Evolutionary conservation across 2,329 filamentous ascomycete species (phyloP), one percentile per base, ranked within the genome.

Genomic region (Calonectria leucothoes): DNA sequence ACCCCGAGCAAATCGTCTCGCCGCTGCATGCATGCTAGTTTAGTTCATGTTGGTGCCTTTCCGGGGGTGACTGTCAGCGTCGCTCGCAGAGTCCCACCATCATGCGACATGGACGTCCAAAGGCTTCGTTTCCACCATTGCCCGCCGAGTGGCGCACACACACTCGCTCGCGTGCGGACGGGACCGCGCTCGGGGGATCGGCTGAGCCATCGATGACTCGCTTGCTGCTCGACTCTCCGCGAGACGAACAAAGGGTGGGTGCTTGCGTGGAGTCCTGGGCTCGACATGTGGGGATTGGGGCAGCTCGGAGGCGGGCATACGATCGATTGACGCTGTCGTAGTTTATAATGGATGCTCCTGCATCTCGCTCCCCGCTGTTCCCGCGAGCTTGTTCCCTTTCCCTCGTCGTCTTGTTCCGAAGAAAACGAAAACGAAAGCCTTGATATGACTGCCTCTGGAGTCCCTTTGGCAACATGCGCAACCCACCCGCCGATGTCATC

Each of bases 401-500:
- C 10, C 17, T 71, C 59, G 68, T 39, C 49, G 68, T 77, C 55
- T 45, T 35, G 61, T 31, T 37, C 48, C 49, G 37, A 42, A 42
- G 37, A 17, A 20, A 45, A 45, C 7, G 5, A 45, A 45, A 45
- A 10, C 23, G 63, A 66, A 27, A 39, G 52, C 49, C 39, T 49
- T 35, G 49, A 48, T 27, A 45, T 70, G 57, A 66, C 69, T 39
- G 64, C 45, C 29, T 57, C 67, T 48, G 68, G 73, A 59, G 49
- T 64, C 48, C 27, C 6, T 61, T 59, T 68, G 69, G 29, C 70
- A 77, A 65, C 11, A 85, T 85, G 84, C 81, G 84, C 55, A 75
- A 81, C 39, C 84, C 85, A 52, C 84, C 85, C 15, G 70, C 77
- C 8, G 82, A 84, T 42, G 82, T 86, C 45, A 66, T 81, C 66